Percentiles rank a stretch among this genome's conserved stretches.
phyloP scores from a whole-genome alignment of 805 yeast species.

The Candida saitoana region DNA sequence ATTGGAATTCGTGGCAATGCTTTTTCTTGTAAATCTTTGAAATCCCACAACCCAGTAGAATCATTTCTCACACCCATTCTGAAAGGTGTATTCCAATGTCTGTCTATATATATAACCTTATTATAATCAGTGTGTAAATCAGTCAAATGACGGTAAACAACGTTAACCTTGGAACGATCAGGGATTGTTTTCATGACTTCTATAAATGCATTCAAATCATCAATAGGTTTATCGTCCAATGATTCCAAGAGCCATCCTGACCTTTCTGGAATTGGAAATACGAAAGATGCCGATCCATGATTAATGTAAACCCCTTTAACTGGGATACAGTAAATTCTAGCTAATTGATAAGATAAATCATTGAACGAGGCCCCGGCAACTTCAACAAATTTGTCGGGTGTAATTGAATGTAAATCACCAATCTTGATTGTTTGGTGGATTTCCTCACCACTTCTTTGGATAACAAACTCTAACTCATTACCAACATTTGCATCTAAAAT shows the following conservation, averaged over 20 bases:
- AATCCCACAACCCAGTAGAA: conserved; percentile 54
- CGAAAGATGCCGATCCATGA: conserved; percentile 75
- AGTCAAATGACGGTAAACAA: conserved; percentile 69
- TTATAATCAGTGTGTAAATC: conserved; percentile 74
- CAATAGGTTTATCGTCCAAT: conserved; percentile 69
- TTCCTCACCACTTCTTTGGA: conserved; percentile 74
- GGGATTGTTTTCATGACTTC: conserved; percentile 76
- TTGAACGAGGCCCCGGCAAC: conserved; percentile 87
- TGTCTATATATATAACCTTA: conserved; percentile 66
- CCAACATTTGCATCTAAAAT: conserved; percentile 73
- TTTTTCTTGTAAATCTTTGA: conserved; percentile 49
- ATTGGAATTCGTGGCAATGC: conserved; percentile 54
- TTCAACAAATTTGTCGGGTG: conserved; percentile 77
- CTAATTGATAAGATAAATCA: conserved; percentile 82
- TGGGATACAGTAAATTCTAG: conserved; percentile 78
- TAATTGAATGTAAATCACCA: conserved; percentile 73
- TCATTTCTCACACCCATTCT: conserved; percentile 63
- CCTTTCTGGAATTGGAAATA: conserved; percentile 51
- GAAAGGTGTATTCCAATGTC: conserved; percentile 80
- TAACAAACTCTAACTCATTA: conserved; percentile 45
- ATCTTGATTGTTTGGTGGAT: conserved; percentile 49
- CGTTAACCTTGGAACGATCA: conserved; percentile 66
- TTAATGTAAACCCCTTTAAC: conserved; percentile 80
- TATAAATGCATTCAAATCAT: conserved; percentile 70
- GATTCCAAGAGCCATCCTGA: conserved; percentile 80